phyloP scores from a whole-genome alignment of 2,329 filamentous ascomycete species.

The Aspergillus sp. region DNA sequence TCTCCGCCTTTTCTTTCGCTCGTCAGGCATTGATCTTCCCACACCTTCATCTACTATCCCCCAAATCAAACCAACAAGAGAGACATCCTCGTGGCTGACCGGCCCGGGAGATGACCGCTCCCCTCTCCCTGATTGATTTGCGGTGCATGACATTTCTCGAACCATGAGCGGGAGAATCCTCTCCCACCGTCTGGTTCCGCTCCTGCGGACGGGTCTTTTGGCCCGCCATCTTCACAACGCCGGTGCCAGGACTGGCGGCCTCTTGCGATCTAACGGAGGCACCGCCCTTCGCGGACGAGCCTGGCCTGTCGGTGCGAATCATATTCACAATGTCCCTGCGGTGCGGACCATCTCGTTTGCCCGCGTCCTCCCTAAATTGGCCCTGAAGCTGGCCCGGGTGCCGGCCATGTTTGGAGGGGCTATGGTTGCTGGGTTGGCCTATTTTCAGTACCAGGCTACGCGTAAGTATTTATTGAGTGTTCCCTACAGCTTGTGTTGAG shows the following conservation, averaged over 20 bases:
- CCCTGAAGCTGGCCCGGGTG: constrained; percentile 83
- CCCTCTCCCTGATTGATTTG: constrained; percentile 9
- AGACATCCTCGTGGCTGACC: constrained; percentile 9
- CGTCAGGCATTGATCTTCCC: not conserved
- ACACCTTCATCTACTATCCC: not conserved
- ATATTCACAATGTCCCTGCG: constrained; percentile 75
- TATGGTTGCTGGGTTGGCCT: constrained; percentile 81
- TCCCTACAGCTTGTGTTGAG: not conserved
- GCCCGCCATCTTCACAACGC: constrained; percentile 64
- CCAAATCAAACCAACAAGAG: no score
- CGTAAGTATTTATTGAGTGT: constrained; percentile 55
- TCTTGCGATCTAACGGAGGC: constrained; percentile 65
- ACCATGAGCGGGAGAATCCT: constrained; percentile 73
- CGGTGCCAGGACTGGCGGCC: constrained; percentile 63
- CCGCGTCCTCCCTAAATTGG: constrained; percentile 75
- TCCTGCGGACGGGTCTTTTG: constrained; percentile 61
- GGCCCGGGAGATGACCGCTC: constrained; percentile 23
- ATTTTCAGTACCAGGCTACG: constrained; percentile 92
- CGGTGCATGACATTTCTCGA: constrained; percentile 39
- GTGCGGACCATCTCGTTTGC: constrained; percentile 66
- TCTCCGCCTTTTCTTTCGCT: constrained; percentile 3
- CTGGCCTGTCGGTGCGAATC: constrained; percentile 75
- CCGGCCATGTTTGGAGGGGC: constrained; percentile 90
- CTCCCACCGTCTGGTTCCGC: constrained; percentile 68
- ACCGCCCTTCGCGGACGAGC: constrained; percentile 62